These are phyloP conservation scores for Penicillium vulpinum DNA, from an alignment of 2,329 filamentous ascomycete species.

Conservation along the genomic window DNA sequence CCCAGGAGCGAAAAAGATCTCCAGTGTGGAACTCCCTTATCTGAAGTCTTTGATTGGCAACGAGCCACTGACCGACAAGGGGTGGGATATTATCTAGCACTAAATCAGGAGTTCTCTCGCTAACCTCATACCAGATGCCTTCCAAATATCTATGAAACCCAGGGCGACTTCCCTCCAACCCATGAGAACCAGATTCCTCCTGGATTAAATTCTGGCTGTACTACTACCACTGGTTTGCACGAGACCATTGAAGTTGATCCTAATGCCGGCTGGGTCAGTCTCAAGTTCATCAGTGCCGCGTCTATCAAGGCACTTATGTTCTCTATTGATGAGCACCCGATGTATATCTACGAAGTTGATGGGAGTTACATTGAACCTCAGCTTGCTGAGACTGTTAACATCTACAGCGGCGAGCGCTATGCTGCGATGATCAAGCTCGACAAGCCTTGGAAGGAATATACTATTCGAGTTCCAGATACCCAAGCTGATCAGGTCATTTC, in stretches of 20 bases:
- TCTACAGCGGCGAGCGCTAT: slow-evolving; percentile 43
- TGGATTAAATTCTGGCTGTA: slow-evolving; percentile 25
- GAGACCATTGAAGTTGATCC: slow-evolving; percentile 36
- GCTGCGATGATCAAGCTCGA: slow-evolving; percentile 46
- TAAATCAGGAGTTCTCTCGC: background rate
- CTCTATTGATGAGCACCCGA: slow-evolving; percentile 47
- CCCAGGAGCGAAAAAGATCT: slow-evolving; percentile 47
- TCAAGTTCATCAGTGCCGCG: slow-evolving; percentile 40
- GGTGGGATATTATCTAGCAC: slow-evolving; percentile 20
- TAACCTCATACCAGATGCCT: slow-evolving; percentile 19
- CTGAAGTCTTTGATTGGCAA: slow-evolving; percentile 24
- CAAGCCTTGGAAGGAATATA: slow-evolving; percentile 40
- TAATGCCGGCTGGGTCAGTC: slow-evolving; percentile 32
- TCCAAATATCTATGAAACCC: slow-evolving; percentile 23
- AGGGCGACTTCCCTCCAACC: slow-evolving; percentile 27
- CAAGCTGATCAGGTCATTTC: slow-evolving; percentile 55
- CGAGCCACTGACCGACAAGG: slow-evolving; percentile 32
- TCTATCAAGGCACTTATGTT: slow-evolving; percentile 32
- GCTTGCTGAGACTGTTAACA: slow-evolving; percentile 33
- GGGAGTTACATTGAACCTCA: slow-evolving; percentile 46
- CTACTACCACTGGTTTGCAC: slow-evolving; percentile 19
- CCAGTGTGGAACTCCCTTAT: slow-evolving; percentile 23
- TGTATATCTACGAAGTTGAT: slow-evolving; percentile 49
- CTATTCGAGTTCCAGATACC: slow-evolving; percentile 51
- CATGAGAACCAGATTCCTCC: slow-evolving; percentile 21